These are phyloP conservation scores for Cicer yamashitae DNA, from an alignment of 306 rosid species.

Conservation along the genomic window DNA sequence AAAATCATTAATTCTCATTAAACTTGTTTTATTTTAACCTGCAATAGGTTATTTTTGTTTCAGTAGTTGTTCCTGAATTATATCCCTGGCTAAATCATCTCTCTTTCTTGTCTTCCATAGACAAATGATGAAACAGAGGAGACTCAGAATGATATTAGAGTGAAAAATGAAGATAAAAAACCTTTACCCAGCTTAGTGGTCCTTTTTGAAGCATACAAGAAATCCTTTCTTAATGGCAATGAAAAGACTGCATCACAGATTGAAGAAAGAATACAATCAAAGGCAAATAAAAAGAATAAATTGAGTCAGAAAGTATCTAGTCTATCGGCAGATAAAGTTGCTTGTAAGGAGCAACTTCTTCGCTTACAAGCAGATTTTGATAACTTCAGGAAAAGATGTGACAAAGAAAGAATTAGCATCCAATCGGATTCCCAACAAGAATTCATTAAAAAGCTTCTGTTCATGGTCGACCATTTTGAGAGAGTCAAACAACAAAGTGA, in stretches of 20 bases:
- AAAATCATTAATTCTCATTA: slow-evolving; percentile 5
- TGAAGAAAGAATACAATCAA: slow-evolving; percentile 55
- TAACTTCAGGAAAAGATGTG: slow-evolving; percentile 79
- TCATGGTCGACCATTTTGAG: slow-evolving; percentile 90
- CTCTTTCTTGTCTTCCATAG: slow-evolving; percentile 47
- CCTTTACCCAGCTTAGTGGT: slow-evolving; percentile 50
- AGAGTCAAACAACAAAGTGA: slow-evolving; percentile 71
- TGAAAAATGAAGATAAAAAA: slow-evolving; percentile 41
- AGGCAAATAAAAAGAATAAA: slow-evolving; percentile 56
- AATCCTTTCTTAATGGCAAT: slow-evolving; percentile 68
- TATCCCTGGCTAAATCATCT: slow-evolving; percentile 28
- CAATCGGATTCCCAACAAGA: slow-evolving; percentile 71
- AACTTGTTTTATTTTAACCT: slow-evolving; percentile 18
- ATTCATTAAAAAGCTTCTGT: slow-evolving; percentile 72
- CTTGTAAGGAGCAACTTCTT: slow-evolving; percentile 69
- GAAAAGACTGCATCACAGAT: slow-evolving; percentile 51
- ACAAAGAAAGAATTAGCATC: slow-evolving; percentile 64
- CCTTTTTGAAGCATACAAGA: slow-evolving; percentile 70
- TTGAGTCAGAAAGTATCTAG: slow-evolving; percentile 60
- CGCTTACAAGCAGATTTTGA: slow-evolving; percentile 96
- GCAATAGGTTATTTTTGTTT: slow-evolving; percentile 22
- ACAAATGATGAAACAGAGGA: slow-evolving; percentile 52
- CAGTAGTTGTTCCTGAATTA: slow-evolving; percentile 5
- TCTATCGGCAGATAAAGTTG: slow-evolving; percentile 60
- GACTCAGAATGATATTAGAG: slow-evolving; percentile 42